Base-by-base conservation (phyloP, 129 eudicot species). In the Chrysanthemum makinoi region DNA sequence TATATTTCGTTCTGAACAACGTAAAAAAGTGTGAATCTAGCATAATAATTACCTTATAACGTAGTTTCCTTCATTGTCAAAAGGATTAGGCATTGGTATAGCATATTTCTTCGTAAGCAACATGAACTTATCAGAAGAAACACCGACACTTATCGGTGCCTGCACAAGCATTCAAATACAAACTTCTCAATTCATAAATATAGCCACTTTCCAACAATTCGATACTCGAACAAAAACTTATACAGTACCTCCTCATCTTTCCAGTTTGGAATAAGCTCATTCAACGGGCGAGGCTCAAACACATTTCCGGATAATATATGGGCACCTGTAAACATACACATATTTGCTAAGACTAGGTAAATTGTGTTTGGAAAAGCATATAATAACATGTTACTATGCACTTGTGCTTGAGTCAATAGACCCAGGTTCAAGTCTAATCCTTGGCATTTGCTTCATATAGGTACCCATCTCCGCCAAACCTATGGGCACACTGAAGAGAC, bases 221-320 rank as follows among this genome's bases (percentile, higher is more conserved):
- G 12, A 44, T 20, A 65, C 46, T 62, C 10, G 56, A 58, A 55
- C 61, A 61, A 12, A 66, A 43, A 8, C 39, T 28, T 2, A 53
- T 46, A 53, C 44, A 49, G 65, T 75, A 84, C 97, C 94, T 82
- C 91, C 69, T 91, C 94, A 35, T 86, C 72, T 80, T 78, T 94
- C 98, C 98, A 94, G 10, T 80, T 66, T 18, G 98, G 98, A 46
- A 94, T 75, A 69, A 94, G 97, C 79, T 94, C 97, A 86, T 94
- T 80, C 80, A 94, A 67, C 56, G 97, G 96, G 30, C 97, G 90
- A 4, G 98, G 90, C 77, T 94, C 98, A 69, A 94, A 94, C 39
- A 94, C 98, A 83, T 94, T 94, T 12, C 98, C 98, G 0, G 98
- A 94, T 57, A 94, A 65, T 47, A 94, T 90, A 84, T 94, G 96